A percentile compares a stretch with the other conserved stretches of the same genome.
phyloP scores from a whole-genome alignment of 208 protist species.

The Naegleria gruberi region DNA sequence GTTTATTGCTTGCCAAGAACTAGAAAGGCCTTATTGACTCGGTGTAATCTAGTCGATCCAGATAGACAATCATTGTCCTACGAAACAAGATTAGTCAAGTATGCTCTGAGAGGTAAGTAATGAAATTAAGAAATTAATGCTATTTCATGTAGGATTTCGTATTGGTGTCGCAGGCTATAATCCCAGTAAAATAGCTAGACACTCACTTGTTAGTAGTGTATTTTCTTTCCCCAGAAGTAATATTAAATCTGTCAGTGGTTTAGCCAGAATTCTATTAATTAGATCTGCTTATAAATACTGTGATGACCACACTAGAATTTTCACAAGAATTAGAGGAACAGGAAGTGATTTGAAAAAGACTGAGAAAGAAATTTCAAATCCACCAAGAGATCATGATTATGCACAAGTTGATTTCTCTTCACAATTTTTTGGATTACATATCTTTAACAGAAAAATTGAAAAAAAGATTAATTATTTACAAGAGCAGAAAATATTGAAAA shows the following conservation, averaged over 20 bases:
- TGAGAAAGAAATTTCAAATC: neutral
- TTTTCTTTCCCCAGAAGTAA: no score
- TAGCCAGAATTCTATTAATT: neutral
- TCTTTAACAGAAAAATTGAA: neutral
- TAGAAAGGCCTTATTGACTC: neutral
- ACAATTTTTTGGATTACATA: neutral
- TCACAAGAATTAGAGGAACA: neutral
- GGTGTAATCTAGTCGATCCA: neutral
- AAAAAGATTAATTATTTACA: neutral
- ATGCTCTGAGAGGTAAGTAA: conserved; percentile 26
- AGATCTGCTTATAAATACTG: neutral
- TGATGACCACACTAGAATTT: neutral
- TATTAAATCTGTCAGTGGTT: neutral
- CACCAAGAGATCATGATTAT: neutral
- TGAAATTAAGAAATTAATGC: no score
- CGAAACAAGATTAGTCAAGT: conserved; percentile 7
- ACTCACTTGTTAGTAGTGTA: neutral
- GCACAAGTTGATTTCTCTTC: neutral
- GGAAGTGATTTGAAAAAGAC: neutral
- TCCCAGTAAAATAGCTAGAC: neutral
- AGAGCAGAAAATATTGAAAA: neutral
- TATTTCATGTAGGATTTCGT: no score
- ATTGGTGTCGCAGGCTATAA: neutral
- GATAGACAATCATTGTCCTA: neutral
- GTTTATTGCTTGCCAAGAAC: neutral